Evolutionary conservation across 805 yeast genomes (phyloP), one percentile per base, ranked within the genome.

Genomic region (Candida koratica): DNA sequence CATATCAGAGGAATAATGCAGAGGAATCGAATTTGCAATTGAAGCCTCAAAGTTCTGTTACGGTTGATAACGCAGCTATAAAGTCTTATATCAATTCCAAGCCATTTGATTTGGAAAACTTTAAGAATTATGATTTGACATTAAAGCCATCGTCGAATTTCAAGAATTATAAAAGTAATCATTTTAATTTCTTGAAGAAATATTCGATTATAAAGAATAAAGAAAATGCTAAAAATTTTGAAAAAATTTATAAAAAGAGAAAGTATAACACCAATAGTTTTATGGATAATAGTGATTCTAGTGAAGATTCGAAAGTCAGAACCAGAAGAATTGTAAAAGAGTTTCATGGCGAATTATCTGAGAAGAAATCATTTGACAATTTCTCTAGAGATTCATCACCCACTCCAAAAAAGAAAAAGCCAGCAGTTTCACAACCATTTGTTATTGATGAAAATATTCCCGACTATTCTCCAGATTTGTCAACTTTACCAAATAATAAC

Each of bases 381-480:
- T 17, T 34, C 6, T 37, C 43, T 10, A 38, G 29, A 17, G 29
- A 16, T 14, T 37, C 59, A 52, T 34, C 44, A 16, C 58, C 74
- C 32, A 65, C 65, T 46, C 57, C 74, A 34, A 65, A 65, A 47
- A 68, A 69, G 65, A 61, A 62, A 47, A 69, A 61, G 45, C 37
- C 36, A 36, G 24, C 29, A 8, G 48, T 55, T 12, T 64, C 66
- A 26, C 69, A 64, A 41, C 73, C 75, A 32, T 65, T 73, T n/a
- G 70, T 70, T 39, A 71, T 73, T 38, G 85, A 84, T 71, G 83
- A 79, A 53, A 63, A 77, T 17, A 63, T 89, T 38, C 88, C 88
- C 24, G 96, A 88, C 58, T 87, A 71, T 59, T 78, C 86, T n/a
- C 97, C 97, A 3, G 69, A 83, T 13, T 47, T 76, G 10, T 51